Evolutionary conservation across 371 early-diverging fungal genomes (phyloP), one percentile per base, ranked within the genome.

Genomic region (Mucor plumbeus): DNA sequence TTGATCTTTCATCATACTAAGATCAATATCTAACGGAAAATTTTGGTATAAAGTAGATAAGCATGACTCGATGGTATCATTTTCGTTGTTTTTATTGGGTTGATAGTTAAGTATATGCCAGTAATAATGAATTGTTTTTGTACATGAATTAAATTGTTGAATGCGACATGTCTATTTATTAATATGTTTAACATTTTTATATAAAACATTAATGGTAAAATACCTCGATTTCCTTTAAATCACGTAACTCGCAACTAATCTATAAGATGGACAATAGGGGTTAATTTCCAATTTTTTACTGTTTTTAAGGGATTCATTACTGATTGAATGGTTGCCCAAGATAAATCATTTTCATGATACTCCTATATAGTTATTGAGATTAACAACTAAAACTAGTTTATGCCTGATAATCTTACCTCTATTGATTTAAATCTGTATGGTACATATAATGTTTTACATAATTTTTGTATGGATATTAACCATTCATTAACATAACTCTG

Each of bases 301-400:
- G 19, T 17, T 44, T 34, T 43, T 43, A 21, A 64, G 67, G 33
- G 31, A n/a, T 53, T 66, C 31, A 21, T 72, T 70, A 76, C 76
- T 39, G 61, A 63, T 68, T 76, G 76, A n/a, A 76, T 53, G 13
- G 68, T 73, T 5, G 73, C 76, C 76, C 76, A 72, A 61, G 70
- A 72, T 14, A 76, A 54, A 68, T 74, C 69, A 26, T 43, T 64
- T 34, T 65, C 47, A 26, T 56, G 38, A 61, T 72, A 69, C 53
- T 69, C 69, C 73, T 75, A 58, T 21, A 41, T 38, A 11, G 26
- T 26, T 26, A 26, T 26, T 7, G 17, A 1, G 26, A 21, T 50
- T 10, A 50, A 44, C 17, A 3, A 17, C 15, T n/a, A 7, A 7
- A 17, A 44, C 7, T 17, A 9, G 7, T 17, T 7, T 8, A 15